Percentiles rank a stretch among this genome's conserved stretches.
Conservation (phyloP, 1,284 basidiomycete species). For the Sphaerobolus stellatus region DNA sequence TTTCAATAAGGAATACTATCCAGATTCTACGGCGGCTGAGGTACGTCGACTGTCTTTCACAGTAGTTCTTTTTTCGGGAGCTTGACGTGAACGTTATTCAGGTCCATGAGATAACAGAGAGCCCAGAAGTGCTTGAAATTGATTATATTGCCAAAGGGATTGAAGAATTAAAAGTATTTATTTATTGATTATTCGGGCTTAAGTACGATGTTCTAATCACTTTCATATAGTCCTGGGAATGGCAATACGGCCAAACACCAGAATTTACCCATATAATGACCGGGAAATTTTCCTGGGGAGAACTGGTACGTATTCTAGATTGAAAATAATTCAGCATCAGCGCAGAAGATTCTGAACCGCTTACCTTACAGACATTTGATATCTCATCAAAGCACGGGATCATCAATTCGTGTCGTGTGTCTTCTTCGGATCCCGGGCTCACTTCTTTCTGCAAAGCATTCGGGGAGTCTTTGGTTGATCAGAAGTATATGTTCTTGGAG, state of each 20-base stretch:
- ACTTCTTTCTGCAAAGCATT: conserved; percentile 25
- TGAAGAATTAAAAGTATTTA: conserved; percentile 65
- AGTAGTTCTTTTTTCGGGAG: background rate
- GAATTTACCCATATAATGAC: conserved; percentile 74
- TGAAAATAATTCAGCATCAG: too few species aligned
- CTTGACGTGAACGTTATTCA: conserved; percentile 29
- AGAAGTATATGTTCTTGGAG: conserved; percentile 35
- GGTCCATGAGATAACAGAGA: conserved; percentile 46
- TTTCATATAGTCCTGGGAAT: conserved; percentile 77
- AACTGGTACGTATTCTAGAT: conserved; percentile 59
- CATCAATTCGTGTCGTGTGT: conserved; percentile 34
- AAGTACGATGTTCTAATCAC: background rate
- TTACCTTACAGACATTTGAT: conserved; percentile 34
- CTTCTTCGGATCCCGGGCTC: conserved; percentile 18
- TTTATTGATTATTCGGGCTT: background rate
- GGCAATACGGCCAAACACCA: conserved; percentile 93
- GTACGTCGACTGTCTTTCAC: conserved; percentile 32
- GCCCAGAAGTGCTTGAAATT: conserved; percentile 45
- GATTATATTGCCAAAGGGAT: conserved; percentile 59
- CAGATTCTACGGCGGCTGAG: conserved; percentile 35
- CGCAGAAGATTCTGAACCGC: too few species aligned
- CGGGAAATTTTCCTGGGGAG: conserved; percentile 58
- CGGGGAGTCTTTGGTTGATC: conserved; percentile 28
- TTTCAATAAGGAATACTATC: conserved; percentile 67
- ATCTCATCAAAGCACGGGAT: conserved; percentile 43